A percentile compares a stretch with the other conserved stretches of the same genome.
Evolutionary conservation across 192 early-diverging fungal species (phyloP).

Genomic region (Coemansia sp.): DNA sequence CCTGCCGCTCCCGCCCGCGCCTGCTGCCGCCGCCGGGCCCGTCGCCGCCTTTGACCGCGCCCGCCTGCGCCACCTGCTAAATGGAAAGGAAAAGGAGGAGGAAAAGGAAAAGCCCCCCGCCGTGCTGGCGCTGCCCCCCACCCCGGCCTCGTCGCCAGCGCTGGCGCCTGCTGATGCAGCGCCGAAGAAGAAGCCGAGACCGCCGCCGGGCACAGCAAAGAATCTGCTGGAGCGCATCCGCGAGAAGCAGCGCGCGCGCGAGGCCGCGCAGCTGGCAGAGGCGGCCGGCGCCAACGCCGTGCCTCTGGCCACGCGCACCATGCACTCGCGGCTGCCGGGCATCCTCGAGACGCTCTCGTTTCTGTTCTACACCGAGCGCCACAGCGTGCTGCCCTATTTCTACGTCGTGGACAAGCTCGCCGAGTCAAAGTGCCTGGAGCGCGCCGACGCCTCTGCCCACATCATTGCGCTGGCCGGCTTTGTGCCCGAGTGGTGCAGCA

Average conservation of each 20-base stretch:
- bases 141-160: constrained; percentile 31
- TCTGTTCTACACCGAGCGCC: constrained; percentile 49
- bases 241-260: constrained; percentile 47
- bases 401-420: constrained; percentile 46
- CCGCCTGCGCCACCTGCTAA: constrained; percentile 40
- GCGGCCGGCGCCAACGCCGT: not conserved
- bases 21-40: not conserved
- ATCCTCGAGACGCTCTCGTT: constrained; percentile 49
- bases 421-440: constrained; percentile 41
- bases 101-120: not conserved
- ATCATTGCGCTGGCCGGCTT: constrained; percentile 24
- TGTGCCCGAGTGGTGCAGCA: constrained; percentile 49
- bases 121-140: constrained; percentile 14
- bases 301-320: constrained; percentile 27
- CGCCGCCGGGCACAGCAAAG: constrained; percentile 10
- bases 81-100: not conserved
- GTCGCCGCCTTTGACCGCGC: constrained; percentile 34
- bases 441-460: not conserved
- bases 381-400: constrained; percentile 30
- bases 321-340: constrained; percentile 46
- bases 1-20: constrained; percentile 26
- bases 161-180: not conserved
- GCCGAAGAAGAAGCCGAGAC: constrained; percentile 6
- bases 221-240: constrained; percentile 55
- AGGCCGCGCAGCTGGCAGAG: not conserved